Evolutionary conservation across 1,139 yeast genomes (phyloP), one percentile per base, ranked within the genome.

Genomic region (Suhomyces maxii): DNA sequence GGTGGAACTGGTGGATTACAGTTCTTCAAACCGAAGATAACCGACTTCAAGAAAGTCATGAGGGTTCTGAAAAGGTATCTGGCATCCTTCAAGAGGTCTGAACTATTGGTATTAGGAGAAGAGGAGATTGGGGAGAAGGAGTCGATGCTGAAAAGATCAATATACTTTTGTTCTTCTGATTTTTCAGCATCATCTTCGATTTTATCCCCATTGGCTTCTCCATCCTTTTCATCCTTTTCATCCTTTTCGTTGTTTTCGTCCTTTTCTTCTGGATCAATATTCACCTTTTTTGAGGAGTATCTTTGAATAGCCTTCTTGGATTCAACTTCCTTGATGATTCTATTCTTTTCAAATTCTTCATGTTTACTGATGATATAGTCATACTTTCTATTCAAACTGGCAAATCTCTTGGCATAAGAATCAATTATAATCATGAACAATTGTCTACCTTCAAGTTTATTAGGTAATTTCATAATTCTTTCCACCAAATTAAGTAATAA

Each of bases 31-130:
- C 97, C 97, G 65, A 86, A 89, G 57, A 93, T 86, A 39, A 91
- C 89, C 0, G 97, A 89, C 60, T 93, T 90, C 59, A 93, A 71
- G 59, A 93, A 95, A 7, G 93, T 86, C 86, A 95, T 82, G 47
- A 95, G 73, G 8, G 96, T 90, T 55, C 95, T 82, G 77, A 90
- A 90, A 35, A 93, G 71, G 57, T 88, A 89, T 44, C 95, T 80
- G 1, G 97, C 95, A 63, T 91, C 97, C 56, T 89, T 89, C 45
- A 89, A 73, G 26, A 90, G 86, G 55, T 86, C 93, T 14, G 83
- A 75, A 26, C 77, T 71, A 26, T 58, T 55, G 18, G 67, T 57
- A 2, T 54, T 40, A 7, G 71, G 68, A 2, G 67, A 57, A 2
- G 69, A 53, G 2, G 68, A 59, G 7, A 76, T 69, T 5, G 79